Evolutionary conservation across 1,284 basidiomycete species (phyloP), one percentile per base, ranked within the genome.

Genomic region (Pascua sp.): DNA sequence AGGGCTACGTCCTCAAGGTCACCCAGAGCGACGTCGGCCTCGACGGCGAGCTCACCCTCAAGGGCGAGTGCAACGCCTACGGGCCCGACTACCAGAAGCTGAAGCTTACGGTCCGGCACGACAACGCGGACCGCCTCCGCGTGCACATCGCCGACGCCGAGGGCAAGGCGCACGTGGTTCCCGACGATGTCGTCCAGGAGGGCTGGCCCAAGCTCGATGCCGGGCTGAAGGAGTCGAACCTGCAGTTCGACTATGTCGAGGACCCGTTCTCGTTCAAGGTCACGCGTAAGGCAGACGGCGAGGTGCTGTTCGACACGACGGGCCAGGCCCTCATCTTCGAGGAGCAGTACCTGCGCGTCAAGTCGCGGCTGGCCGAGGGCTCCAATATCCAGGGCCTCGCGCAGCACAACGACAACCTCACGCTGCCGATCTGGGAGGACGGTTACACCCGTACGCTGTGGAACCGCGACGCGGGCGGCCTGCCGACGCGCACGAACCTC

Each of bases 181-280:
- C 88, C 4, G 81, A 83, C 24, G 80, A 81, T 4, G 82, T 89
- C 41, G 47, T 18, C 4, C 37, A n/a, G n/a, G 76, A 87, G 43
- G 82, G 84, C 16, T 81, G 85, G 1, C 86, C 87, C 0, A 68
- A 57, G 15, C 47, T 62, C 37, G 63, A 65, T 10, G 41, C 42
- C 15, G 64, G 65, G 24, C 42, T 43, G 9, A 47, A 58, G 11
- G 42, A 59, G 11, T 60, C 70, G 37, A 67, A 77, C 49, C 67
- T 80, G 37, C 72, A 49, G 48, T 91, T 91, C 79, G 85, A 89
- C 67, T 85, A 86, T 68, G 80, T 84, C 1, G 39, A 81, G 2
- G 79, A 79, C 0, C 86, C 87, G 0, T 90, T 90, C 69, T 83
- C 84, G 2, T 90, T 89, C 72, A 90, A 88, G 88, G 84, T 89